A percentile compares a stretch with the other conserved stretches of the same genome.
Evolutionary conservation across 441 rosid species (phyloP).

Genomic region (Kokia cookei): DNA sequence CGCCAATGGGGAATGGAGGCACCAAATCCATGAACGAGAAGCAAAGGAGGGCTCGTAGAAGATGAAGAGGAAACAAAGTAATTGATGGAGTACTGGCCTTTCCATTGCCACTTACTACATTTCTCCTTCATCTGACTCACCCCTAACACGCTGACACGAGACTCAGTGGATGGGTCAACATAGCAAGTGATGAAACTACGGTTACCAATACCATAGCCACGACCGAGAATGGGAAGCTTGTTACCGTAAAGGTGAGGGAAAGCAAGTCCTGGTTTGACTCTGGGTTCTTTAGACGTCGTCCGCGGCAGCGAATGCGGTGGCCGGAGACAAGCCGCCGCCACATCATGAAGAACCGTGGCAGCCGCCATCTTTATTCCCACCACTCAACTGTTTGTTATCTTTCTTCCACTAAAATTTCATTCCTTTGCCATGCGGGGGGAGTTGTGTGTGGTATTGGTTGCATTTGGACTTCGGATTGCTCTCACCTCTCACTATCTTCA

Average conservation of each 20-base stretch:
- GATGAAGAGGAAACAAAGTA: conserved; percentile 43
- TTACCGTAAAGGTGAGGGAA: not conserved
- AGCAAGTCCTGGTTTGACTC: not conserved
- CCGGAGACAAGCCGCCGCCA: not conserved
- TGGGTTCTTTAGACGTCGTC: not conserved
- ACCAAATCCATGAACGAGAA: conserved; percentile 92
- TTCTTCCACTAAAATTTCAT: not conserved
- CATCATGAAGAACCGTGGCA: not conserved
- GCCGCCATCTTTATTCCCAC: not conserved
- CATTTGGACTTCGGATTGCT: not conserved
- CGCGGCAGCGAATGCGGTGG: not conserved
- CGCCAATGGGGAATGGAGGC: conserved; percentile 97
- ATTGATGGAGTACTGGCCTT: conserved; percentile 60
- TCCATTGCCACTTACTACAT: conserved; percentile 67
- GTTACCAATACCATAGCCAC: not conserved
- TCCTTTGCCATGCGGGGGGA: not conserved
- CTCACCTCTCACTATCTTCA: not conserved
- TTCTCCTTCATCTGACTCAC: conserved; percentile 41
- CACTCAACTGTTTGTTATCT: not conserved
- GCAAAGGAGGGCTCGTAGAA: conserved; percentile 41
- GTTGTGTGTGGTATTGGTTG: not conserved
- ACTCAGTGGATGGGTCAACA: not conserved
- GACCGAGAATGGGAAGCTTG: not conserved
- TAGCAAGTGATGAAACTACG: not conserved
- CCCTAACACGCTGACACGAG: conserved; percentile 20